Conservation (phyloP, 2,329 filamentous ascomycete genomes). For the Aspergillus aculeatus region DNA sequence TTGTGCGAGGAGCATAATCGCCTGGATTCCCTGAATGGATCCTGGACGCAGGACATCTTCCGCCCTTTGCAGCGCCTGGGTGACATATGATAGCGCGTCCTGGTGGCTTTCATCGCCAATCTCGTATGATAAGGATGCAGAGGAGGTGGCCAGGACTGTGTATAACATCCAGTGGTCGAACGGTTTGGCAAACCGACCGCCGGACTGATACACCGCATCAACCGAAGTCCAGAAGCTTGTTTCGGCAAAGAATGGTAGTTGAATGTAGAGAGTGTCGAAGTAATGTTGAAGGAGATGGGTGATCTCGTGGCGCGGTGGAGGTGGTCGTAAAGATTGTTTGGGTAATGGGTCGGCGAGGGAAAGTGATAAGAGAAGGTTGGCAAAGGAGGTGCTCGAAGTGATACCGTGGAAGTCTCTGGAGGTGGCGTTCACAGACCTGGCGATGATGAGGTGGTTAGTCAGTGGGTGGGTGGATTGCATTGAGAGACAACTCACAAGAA, state of each 20-base stretch:
- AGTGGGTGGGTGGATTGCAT: background rate
- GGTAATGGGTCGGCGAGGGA: slow-evolving; percentile 72
- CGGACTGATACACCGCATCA: slow-evolving; percentile 75
- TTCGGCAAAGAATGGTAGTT: slow-evolving; percentile 82
- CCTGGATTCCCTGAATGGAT: slow-evolving; percentile 81
- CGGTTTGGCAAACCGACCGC: slow-evolving; percentile 59
- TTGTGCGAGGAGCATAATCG: slow-evolving; percentile 78
- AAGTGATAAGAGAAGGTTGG: slow-evolving; percentile 80
- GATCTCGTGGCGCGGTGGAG: slow-evolving; percentile 71
- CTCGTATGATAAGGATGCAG: slow-evolving; percentile 67
- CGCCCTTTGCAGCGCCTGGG: slow-evolving; percentile 70
- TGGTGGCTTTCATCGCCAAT: slow-evolving; percentile 64
- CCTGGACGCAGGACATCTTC: slow-evolving; percentile 84
- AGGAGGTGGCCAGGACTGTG: slow-evolving; percentile 84
- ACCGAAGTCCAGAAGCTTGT: slow-evolving; percentile 73
- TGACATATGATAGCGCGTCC: slow-evolving; percentile 60
- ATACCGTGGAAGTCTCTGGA: slow-evolving; percentile 91
- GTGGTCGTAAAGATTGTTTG: slow-evolving; percentile 55
- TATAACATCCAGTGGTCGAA: slow-evolving; percentile 84
- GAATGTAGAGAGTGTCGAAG: slow-evolving; percentile 73
- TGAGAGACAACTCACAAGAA: slow-evolving; percentile 63
- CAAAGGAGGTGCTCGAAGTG: slow-evolving; percentile 86
- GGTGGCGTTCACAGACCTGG: slow-evolving; percentile 87
- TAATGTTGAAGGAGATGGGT: slow-evolving; percentile 76
- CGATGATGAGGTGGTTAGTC: background rate